Percentiles rank a stretch among this genome's conserved stretches.
Conservation (phyloP, 148 eudicot species). For the Rhododendron mucronatum region DNA sequence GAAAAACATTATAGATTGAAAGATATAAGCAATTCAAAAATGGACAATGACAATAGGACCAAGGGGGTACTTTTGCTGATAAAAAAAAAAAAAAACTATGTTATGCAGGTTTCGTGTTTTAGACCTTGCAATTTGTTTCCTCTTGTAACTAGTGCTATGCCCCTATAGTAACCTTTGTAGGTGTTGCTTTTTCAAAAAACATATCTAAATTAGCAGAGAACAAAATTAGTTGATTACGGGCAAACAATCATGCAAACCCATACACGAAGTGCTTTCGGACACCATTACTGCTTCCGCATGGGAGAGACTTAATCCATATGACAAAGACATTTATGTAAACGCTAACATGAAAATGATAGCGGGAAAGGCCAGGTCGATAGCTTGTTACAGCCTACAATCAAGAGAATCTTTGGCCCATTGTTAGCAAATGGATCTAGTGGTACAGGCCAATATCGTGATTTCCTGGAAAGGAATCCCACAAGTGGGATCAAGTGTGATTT, state of each 20-base stretch:
- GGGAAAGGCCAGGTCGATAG: neutral
- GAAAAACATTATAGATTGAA: too few relatives aligned
- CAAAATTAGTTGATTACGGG: neutral
- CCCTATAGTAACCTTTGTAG: neutral
- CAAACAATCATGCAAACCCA: neutral
- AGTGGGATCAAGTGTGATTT: neutral
- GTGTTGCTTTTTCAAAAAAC: neutral
- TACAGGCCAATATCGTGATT: neutral
- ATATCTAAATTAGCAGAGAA: neutral
- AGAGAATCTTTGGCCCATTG: neutral
- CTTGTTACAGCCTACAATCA: neutral
- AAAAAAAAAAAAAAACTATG: neutral
- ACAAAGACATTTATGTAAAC: neutral
- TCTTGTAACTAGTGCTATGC: neutral
- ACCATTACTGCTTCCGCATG: neutral
- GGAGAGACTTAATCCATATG: neutral
- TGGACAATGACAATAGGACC: too few relatives aligned
- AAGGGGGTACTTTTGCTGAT: too few relatives aligned
- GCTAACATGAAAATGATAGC: neutral
- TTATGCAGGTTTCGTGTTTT: neutral
- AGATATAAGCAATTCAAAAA: too few relatives aligned
- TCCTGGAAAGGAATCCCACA: neutral
- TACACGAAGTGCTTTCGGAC: neutral
- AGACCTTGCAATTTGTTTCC: neutral
- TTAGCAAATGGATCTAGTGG: neutral